phyloP scores from a whole-genome alignment of 2,329 filamentous ascomycete genomes.

The Aotearoamyces nothofagi region DNA sequence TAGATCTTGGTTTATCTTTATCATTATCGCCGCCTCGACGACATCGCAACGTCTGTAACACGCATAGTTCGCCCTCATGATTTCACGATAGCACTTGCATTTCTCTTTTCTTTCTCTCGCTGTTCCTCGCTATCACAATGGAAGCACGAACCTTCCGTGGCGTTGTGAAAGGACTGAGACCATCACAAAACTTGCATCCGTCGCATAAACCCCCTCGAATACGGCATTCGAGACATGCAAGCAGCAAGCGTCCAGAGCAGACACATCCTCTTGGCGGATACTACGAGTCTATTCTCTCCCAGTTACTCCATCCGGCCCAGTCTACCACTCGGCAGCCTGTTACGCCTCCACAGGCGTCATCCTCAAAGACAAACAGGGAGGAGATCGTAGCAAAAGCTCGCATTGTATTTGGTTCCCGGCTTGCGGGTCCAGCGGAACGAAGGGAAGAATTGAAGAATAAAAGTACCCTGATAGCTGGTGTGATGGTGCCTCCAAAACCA shows the following conservation, averaged over 20 bases:
- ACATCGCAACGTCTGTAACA: slow-evolving; percentile 1
- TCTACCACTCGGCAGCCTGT: slow-evolving; percentile 3
- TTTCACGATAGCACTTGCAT: slow-evolving; percentile 8
- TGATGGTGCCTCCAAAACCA: slow-evolving; percentile 70
- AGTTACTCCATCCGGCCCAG: slow-evolving; percentile 2
- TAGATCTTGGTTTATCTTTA: background rate
- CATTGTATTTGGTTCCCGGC: slow-evolving; percentile 69
- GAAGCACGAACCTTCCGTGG: too few relatives aligned
- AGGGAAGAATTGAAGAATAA: slow-evolving; percentile 40
- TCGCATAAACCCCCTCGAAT: too few relatives aligned
- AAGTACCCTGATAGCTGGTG: slow-evolving; percentile 56
- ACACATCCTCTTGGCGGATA: slow-evolving; percentile 37
- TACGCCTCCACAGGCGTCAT: slow-evolving; percentile 6
- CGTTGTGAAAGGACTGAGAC: too few relatives aligned
- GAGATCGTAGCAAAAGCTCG: slow-evolving; percentile 28
- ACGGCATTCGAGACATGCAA: slow-evolving; percentile 1
- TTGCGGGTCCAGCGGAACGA: slow-evolving; percentile 59
- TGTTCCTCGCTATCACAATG: too few relatives aligned
- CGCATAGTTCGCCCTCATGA: slow-evolving; percentile 6
- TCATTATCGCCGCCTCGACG: too few relatives aligned
- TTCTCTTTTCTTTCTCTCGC: too few relatives aligned
- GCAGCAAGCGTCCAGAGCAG: slow-evolving; percentile 12
- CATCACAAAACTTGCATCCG: too few relatives aligned
- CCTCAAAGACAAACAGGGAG: slow-evolving; percentile 2
- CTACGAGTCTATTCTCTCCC: slow-evolving; percentile 30